Evolutionary conservation across 2,329 filamentous ascomycete genomes (phyloP), one percentile per base, ranked within the genome.

Genomic region (Microdochium trichocladiopsis): DNA sequence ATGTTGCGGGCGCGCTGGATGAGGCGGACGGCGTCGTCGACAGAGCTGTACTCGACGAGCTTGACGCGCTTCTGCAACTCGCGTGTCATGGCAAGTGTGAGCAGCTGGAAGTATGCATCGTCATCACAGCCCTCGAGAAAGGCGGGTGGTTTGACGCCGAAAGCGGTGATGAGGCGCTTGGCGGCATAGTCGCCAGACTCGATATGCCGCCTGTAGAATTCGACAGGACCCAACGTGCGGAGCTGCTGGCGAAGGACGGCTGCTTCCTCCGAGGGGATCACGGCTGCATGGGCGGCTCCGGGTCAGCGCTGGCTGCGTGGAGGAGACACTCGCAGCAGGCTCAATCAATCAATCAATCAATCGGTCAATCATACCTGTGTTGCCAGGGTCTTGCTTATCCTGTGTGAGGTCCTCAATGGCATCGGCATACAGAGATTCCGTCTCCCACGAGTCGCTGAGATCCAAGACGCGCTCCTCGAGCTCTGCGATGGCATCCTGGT

Each of bases 151-250:
- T 80, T 76, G 60, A 96, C 82, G 54, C 85, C 86, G 73, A 96
- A 96, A 14, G 90, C 92, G 9, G 89, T 91, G 64, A 93, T 84
- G 25, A 96, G 77, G 69, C 90, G 93, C 71, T 87, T 90, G 51
- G 88, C 88, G 21, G 86, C 85, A 65, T 94, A 84, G 50, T 76
- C 77, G 28, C 84, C 83, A 51, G 78, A 77, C 56, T 84, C 82
- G 50, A 95, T 76, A 28, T 87, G 91, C 59, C 84, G 78, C 60
- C 83, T 75, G 63, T 89, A 83, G 67, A 96, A 95, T 55, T 86
- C 79, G 55, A 83, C 79, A 22, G 88, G 87, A n/a, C 92, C 92
- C 56, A 91, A 75, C 50, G 83, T 77, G 64, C 87, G 87, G 54
- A 96, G 76, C 57, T 87, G 79, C 60, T 85, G 79, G 58, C 88